Conservation (phyloP, 2,329 filamentous ascomycete species). For the Pestalotiopsis sp. region DNA sequence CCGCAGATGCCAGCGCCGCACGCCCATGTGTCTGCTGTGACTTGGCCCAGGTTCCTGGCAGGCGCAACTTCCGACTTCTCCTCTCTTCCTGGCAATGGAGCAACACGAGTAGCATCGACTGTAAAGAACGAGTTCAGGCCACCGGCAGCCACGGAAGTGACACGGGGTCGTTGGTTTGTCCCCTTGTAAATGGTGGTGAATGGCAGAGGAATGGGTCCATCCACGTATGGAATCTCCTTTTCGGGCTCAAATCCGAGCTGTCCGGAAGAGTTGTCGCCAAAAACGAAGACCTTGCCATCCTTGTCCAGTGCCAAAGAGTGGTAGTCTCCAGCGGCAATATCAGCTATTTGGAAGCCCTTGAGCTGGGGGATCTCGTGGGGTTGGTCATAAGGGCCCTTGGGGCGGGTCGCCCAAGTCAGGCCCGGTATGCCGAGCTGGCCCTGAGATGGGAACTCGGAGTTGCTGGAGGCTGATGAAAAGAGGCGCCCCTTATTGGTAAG, state of each 20-base stretch:
- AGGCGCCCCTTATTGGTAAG: constrained; percentile 84
- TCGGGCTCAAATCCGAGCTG: constrained; percentile 84
- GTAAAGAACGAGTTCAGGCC: constrained; percentile 88
- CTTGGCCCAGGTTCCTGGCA: constrained; percentile 49
- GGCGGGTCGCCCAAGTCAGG: constrained; percentile 77
- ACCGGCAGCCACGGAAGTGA: constrained; percentile 82
- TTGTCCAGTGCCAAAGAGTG: constrained; percentile 82
- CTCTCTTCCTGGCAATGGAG: constrained; percentile 34
- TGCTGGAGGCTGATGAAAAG: constrained; percentile 84
- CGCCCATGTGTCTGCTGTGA: constrained; percentile 81
- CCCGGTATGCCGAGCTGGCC: constrained; percentile 90
- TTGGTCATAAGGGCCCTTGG: constrained; percentile 76
- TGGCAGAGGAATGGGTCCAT: constrained; percentile 72
- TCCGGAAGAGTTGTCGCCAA: constrained; percentile 90
- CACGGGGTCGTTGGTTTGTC: constrained; percentile 63
- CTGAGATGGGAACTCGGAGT: constrained; percentile 74
- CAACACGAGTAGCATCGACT: constrained; percentile 72
- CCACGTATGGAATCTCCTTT: constrained; percentile 62
- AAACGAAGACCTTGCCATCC: constrained; percentile 78
- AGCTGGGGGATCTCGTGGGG: constrained; percentile 79
- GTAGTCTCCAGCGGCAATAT: constrained; percentile 83
- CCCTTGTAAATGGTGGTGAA: constrained; percentile 74
- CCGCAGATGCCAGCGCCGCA: constrained; percentile 87
- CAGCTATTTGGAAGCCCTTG: constrained; percentile 69
- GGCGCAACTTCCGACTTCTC: constrained; percentile 40